A percentile compares a stretch with the other conserved stretches of the same genome.
phyloP scores from a whole-genome alignment of 2,329 filamentous ascomycete species.

The Hypoxylon sp. region DNA sequence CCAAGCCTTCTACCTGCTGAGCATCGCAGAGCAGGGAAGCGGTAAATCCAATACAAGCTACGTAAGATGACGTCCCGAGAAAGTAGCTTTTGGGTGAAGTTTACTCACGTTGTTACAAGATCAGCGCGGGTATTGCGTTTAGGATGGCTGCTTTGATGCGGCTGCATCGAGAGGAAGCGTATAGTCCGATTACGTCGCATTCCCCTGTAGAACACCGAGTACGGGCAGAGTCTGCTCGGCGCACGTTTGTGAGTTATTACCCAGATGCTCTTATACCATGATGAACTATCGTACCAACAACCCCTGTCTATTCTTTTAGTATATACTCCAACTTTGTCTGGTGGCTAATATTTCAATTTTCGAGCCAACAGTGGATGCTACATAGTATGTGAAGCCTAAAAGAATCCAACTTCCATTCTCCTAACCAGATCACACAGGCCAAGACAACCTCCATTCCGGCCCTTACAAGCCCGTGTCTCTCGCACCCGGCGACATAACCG shows the following conservation, averaged over 20 bases:
- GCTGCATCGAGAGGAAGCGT: constrained; percentile 65
- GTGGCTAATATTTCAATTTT: constrained; percentile 5
- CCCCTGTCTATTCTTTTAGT: background rate
- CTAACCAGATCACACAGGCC: constrained; percentile 46
- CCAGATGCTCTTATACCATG: no score
- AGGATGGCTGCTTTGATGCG: constrained; percentile 64
- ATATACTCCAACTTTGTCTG: background rate
- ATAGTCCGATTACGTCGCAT: constrained; percentile 51
- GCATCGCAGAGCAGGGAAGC: constrained; percentile 66
- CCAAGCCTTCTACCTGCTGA: constrained; percentile 67
- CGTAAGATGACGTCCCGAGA: constrained; percentile 49
- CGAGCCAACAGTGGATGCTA: constrained; percentile 61
- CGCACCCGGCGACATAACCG: constrained; percentile 61
- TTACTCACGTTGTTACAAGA: constrained; percentile 48
- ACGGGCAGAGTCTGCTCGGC: constrained; percentile 63
- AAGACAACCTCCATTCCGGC: constrained; percentile 65
- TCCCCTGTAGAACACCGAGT: constrained; percentile 57
- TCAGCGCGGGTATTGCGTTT: constrained; percentile 65
- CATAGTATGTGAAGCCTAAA: constrained; percentile 51
- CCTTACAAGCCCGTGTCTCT: constrained; percentile 61
- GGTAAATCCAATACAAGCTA: constrained; percentile 63
- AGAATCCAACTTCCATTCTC: background rate
- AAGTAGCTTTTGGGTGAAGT: background rate
- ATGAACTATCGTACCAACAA: no score
- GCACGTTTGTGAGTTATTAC: constrained; percentile 61